Percentiles rank a stretch among this genome's conserved stretches.
These are phyloP conservation scores for Arthrobotrys sinensis DNA, from an alignment of 2,329 filamentous ascomycete genomes.

Conservation along the genomic window DNA sequence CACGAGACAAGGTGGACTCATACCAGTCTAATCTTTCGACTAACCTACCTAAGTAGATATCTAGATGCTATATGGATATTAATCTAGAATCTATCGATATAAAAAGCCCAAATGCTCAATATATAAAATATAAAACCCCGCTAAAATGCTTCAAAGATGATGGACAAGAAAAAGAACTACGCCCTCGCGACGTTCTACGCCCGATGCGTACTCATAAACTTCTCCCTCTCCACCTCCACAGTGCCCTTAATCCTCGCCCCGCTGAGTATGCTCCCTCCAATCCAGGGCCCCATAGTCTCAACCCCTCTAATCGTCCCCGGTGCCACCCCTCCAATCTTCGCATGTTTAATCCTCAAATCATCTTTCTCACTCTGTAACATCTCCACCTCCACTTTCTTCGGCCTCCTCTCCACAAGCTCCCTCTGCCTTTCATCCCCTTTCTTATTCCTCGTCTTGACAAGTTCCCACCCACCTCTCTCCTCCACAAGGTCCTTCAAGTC, in stretches of 20 bases:
- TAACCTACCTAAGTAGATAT: no score
- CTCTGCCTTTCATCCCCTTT: slow-evolving; percentile 32
- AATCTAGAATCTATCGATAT: slow-evolving; percentile 6
- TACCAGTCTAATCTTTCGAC: no score
- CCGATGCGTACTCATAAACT: slow-evolving; percentile 69
- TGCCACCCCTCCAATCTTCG: slow-evolving; percentile 47
- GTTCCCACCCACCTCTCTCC: slow-evolving; percentile 76
- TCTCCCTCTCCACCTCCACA: slow-evolving; percentile 77
- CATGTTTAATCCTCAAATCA: slow-evolving; percentile 54
- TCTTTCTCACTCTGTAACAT: slow-evolving; percentile 57
- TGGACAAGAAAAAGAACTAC: not conserved
- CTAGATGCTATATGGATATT: not conserved
- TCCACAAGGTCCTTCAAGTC: slow-evolving; percentile 80
- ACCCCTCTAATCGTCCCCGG: slow-evolving; percentile 69
- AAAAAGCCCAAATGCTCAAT: not conserved
- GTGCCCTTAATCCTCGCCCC: slow-evolving; percentile 75
- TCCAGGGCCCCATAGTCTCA: slow-evolving; percentile 76
- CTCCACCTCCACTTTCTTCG: slow-evolving; percentile 47
- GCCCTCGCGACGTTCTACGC: slow-evolving; percentile 30
- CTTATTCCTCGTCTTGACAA: slow-evolving; percentile 45
- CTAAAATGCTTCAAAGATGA: slow-evolving; percentile 37
- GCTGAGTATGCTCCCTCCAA: slow-evolving; percentile 75
- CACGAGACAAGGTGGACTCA: no score
- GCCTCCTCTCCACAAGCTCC: slow-evolving; percentile 38
- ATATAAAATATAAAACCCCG: slow-evolving; percentile 9